Conservation (phyloP, 164 flowering plant species). For the Platanus orientalis region DNA sequence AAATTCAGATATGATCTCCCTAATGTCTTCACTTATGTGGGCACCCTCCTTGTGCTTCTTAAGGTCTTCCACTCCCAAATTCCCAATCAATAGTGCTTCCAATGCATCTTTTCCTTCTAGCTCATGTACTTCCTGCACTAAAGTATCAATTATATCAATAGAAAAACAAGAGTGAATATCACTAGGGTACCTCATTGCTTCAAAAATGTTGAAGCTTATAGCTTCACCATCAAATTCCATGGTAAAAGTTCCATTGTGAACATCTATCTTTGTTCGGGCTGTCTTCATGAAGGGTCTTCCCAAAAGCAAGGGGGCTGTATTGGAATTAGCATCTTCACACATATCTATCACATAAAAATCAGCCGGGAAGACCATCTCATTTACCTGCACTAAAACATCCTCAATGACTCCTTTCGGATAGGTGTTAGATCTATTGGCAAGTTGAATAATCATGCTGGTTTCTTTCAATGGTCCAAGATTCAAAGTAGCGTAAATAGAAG, state of each 20-base stretch:
- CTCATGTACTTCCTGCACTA: no score
- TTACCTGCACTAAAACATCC: slow-evolving; percentile 16
- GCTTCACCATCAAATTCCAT: slow-evolving; percentile 20
- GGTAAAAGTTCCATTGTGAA: slow-evolving; percentile 2
- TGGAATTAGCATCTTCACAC: neutral
- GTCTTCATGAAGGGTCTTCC: slow-evolving; percentile 15
- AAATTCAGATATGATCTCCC: no score
- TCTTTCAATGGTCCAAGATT: slow-evolving; percentile 10
- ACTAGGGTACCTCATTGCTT: slow-evolving; percentile 14
- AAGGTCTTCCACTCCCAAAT: no score
- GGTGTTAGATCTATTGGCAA: slow-evolving; percentile 9
- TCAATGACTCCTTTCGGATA: slow-evolving; percentile 9
- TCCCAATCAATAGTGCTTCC: no score
- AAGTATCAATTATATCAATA: no score
- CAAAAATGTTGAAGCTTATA: slow-evolving; percentile 11
- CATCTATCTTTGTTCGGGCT: slow-evolving; percentile 6
- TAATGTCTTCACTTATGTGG: no score
- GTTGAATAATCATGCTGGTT: slow-evolving; percentile 15
- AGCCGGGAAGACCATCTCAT: slow-evolving; percentile 6
- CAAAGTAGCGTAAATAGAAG: slow-evolving; percentile 14
- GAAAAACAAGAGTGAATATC: no score
- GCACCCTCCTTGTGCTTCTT: no score
- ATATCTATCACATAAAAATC: slow-evolving; percentile 12
- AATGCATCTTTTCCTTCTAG: no score
- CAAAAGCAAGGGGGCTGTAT: neutral